Evolutionary conservation across 495 filamentous ascomycete genomes (phyloP), one percentile per base, ranked within the genome.

Genomic region (Aspergillus mulundensis): DNA sequence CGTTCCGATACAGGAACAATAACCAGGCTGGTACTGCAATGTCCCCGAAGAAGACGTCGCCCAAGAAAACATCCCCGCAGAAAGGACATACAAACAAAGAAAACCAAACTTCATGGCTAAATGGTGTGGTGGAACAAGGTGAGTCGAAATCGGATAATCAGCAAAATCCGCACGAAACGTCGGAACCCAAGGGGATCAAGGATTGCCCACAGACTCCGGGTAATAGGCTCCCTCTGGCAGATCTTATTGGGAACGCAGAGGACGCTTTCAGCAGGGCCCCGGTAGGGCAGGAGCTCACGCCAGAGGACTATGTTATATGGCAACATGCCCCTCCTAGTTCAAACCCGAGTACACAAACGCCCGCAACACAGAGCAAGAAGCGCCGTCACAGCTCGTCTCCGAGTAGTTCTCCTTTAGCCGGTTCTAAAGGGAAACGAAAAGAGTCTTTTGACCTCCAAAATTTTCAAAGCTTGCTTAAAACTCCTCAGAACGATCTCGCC

Each of bases 371-470:
- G 76, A 78, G 66, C 70, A 82, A 62, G 57, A 95, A 95, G 69
- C 81, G 91, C 48, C 86, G 87, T 4, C 79, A 85, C 65, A 92
- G 87, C 69, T 94, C 91, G 7, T 92, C 92, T 10, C 88, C 90
- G 0, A 73, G 77, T n/a, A 85, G 86, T 15, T 89, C 89, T 8
- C 87, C 91, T 5, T 76, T 80, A 47, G 72, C 79, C 19, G 76
- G 74, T 15, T 76, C 78, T 7, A 71, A 64, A 42, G 75, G 70
- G 24, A 63, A 47, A 15, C 63, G 66, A 30, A 76, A 76, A 57
- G 73, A 75, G 58, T 56, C 74, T 24, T 68, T 78, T 40, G 73
- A 80, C 49, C 61, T 83, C 39, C 77, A 82, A 54, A 75, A 74
- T 30, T 64, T 86, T 19, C 78, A 82, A 36, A 67, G 76, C n/a